Evolutionary conservation across 768 basidiomycete species (phyloP).

Genomic region (Collybia sp.): DNA sequence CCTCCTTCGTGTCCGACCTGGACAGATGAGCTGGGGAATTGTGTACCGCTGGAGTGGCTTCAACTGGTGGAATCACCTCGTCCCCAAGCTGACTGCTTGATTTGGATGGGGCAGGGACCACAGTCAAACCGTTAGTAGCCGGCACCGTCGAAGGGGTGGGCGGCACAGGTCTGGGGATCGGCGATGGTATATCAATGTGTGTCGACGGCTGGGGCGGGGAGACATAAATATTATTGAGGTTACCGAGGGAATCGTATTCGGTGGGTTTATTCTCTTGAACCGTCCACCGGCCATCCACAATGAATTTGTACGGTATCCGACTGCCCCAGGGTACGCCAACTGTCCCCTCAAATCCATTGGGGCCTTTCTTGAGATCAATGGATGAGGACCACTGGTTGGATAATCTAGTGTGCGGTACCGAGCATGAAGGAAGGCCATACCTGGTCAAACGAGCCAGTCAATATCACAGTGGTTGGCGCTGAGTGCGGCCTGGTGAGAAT

Average conservation of each 20-base stretch:
- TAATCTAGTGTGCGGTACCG: slow-evolving; percentile 7
- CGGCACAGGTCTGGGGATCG: slow-evolving; percentile 7
- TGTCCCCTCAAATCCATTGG: slow-evolving; percentile 50
- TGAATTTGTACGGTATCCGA: slow-evolving; percentile 71
- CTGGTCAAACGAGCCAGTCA: slow-evolving; percentile 77
- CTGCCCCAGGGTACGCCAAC: slow-evolving; percentile 56
- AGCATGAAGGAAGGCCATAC: slow-evolving; percentile 32
- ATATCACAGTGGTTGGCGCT: slow-evolving; percentile 53
- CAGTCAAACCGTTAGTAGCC: no score
- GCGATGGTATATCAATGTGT: slow-evolving; percentile 1
- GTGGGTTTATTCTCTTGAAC: slow-evolving; percentile 49
- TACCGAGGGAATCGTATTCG: slow-evolving; percentile 58
- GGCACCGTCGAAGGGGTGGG: background rate
- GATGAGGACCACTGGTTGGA: slow-evolving; percentile 56
- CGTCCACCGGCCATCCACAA: slow-evolving; percentile 72
- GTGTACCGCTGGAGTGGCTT: background rate
- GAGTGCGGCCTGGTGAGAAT: slow-evolving; percentile 48
- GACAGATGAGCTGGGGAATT: no score
- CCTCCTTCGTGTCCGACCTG: no score
- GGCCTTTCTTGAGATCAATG: slow-evolving; percentile 45
- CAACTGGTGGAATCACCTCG: background rate
- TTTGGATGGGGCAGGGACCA: background rate
- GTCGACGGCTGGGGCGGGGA: slow-evolving; percentile 42
- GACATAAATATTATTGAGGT: slow-evolving; percentile 64
- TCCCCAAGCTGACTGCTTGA: background rate